Evolutionary conservation across 495 filamentous ascomycete genomes (phyloP), one percentile per base, ranked within the genome.

Genomic region (Neurospora pannonica): DNA sequence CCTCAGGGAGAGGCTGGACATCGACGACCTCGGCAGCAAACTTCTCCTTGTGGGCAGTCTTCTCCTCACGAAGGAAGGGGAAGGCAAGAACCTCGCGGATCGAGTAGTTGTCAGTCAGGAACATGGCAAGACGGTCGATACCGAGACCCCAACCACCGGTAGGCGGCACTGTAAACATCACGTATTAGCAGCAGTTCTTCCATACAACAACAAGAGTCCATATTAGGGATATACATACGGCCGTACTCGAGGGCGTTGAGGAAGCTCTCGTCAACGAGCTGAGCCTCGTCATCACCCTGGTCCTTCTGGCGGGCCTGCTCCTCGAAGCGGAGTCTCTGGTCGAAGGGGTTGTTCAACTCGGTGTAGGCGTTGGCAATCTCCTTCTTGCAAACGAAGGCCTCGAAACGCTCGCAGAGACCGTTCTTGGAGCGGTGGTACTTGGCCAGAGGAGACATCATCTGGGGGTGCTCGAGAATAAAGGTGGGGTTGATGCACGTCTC

Each of bases 101-200:
- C 75, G 81, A 79, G 86, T 98, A 97, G 82, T 97, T 91, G 84
- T 98, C 89, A 69, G 97, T 98, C 78, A 98, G 85, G 88, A 98
- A 98, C 96, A 98, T 98, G 78, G 95, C 92, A 79, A 98, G 79
- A 75, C 94, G 92, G 84, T 99, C 96, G 78, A 99, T 97, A 75
- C 97, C 96, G 90, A 98, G 93, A 77, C 96, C 97, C 91, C 93
- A 98, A 34, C 97, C 96, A 82, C 94, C 96, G 15, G 96, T 98
- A 0, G 96, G 96, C 28, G 97, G 96, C 54, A 98, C 75, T 78
- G n/a, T 67, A 67, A 10, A 71, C 70, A 39, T 15, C 2, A 34
- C 17, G 21, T 1, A 4, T 31, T 31, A 71, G 70, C 34, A 71
- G 9, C 5, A 42, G 24, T 21, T 40, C 11, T 28, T 60, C 11